Conservation (phyloP, 2,329 filamentous ascomycete genomes). For the Fusarium camptoceras region DNA sequence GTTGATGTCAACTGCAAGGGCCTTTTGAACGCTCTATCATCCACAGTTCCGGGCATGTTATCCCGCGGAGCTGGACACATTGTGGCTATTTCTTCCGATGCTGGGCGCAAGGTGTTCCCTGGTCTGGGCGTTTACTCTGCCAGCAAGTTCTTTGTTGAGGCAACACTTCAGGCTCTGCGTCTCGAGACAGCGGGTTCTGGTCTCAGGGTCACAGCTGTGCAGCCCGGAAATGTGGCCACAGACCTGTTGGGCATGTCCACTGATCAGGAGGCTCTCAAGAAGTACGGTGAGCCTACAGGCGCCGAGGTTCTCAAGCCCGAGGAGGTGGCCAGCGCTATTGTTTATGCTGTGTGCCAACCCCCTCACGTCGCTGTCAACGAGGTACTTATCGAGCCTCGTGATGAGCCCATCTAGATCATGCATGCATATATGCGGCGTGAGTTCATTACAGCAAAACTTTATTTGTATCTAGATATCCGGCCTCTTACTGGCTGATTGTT, state of each 20-base stretch:
- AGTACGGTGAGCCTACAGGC: constrained; percentile 80
- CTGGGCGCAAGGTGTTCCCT: constrained; percentile 84
- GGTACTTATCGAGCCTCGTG: constrained; percentile 80
- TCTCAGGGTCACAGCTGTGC: constrained; percentile 77
- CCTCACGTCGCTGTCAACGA: constrained; percentile 83
- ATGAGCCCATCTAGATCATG: constrained; percentile 73
- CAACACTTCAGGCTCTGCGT: constrained; percentile 78
- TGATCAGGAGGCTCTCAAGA: constrained; percentile 80
- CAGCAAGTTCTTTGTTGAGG: constrained; percentile 88
- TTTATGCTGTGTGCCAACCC: constrained; percentile 80
- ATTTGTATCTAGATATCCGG: constrained; percentile 34
- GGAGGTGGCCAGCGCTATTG: constrained; percentile 78
- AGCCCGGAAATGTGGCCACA: constrained; percentile 82
- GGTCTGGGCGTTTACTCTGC: constrained; percentile 85
- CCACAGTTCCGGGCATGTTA: constrained; percentile 78
- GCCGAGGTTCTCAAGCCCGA: constrained; percentile 79
- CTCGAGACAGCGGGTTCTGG: constrained; percentile 81
- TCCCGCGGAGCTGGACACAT: constrained; percentile 76
- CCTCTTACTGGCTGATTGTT: constrained; percentile 20
- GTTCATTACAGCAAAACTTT: constrained; percentile 1
- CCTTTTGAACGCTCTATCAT: constrained; percentile 76
- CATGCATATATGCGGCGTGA: constrained; percentile 1
- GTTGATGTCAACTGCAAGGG: constrained; percentile 91
- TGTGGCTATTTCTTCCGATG: constrained; percentile 85
- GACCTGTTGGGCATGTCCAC: constrained; percentile 80